Evolutionary conservation across 768 basidiomycete genomes (phyloP).

Genomic region (Trametes cinnabarina): DNA sequence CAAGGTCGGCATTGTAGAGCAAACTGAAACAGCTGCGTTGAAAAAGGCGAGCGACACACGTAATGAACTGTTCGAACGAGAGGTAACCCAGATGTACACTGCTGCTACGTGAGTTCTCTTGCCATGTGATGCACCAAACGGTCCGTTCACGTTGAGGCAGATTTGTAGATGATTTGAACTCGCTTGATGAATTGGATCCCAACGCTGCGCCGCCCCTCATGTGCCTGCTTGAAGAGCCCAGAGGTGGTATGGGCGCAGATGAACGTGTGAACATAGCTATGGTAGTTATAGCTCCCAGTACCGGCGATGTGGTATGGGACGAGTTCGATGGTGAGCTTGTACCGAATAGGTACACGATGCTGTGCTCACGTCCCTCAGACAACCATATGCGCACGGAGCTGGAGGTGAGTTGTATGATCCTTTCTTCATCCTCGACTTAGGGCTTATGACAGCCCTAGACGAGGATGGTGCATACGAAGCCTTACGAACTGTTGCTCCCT

Average conservation of each 20-base stretch:
- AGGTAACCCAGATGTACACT: conserved; percentile 78
- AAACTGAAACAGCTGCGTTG: conserved; percentile 84
- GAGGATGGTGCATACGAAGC: conserved; percentile 78
- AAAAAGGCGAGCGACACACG: conserved; percentile 80
- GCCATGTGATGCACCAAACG: neutral
- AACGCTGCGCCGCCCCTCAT: conserved; percentile 68
- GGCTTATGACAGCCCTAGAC: conserved; percentile 48
- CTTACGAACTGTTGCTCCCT: conserved; percentile 77
- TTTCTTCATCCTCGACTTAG: neutral
- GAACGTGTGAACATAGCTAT: conserved; percentile 60
- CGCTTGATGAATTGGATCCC: conserved; percentile 58
- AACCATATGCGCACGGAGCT: conserved; percentile 84
- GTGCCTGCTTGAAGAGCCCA: conserved; percentile 62
- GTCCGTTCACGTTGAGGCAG: conserved; percentile 37
- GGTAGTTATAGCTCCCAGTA: conserved; percentile 78
- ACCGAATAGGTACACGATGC: neutral
- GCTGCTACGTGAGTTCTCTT: conserved; percentile 69
- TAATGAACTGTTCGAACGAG: conserved; percentile 69
- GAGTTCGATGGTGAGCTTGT: conserved; percentile 67
- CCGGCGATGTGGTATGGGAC: conserved; percentile 93
- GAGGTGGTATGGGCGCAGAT: conserved; percentile 41
- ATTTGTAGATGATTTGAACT: conserved; percentile 79
- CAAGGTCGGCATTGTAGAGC: conserved; percentile 81
- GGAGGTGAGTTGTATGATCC: conserved; percentile 58
- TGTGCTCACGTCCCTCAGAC: conserved; percentile 43